Conservation (phyloP, 2,329 filamentous ascomycete species). For the Nannizziopsis arthrosporioides region DNA sequence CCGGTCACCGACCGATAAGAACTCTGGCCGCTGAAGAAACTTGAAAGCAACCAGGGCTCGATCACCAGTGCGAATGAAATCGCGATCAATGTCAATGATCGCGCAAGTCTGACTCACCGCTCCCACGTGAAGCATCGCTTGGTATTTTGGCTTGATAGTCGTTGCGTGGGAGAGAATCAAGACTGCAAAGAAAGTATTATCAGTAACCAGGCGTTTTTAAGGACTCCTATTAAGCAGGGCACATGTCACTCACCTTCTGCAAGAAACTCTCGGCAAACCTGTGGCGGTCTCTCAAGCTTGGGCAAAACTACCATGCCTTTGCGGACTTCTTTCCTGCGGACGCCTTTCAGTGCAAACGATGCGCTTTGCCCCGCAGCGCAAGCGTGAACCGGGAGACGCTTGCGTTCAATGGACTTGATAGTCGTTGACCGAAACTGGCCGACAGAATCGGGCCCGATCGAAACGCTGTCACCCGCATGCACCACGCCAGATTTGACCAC, state of each 20-base stretch:
- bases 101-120: conserved; percentile 90
- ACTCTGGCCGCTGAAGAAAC: conserved; percentile 90
- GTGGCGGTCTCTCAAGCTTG: conserved; percentile 63
- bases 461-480: conserved; percentile 77
- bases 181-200: conserved; percentile 40
- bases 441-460: conserved; percentile 80
- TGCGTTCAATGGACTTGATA: conserved; percentile 86
- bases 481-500: conserved; percentile 81
- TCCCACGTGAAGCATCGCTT: conserved; percentile 95
- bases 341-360: conserved; percentile 77
- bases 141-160: conserved; percentile 92
- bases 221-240: not conserved
- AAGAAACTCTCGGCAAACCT: conserved; percentile 63
- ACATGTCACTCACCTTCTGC: conserved; percentile 50
- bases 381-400: conserved; percentile 76
- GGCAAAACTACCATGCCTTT: conserved; percentile 97
- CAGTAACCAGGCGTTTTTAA: not conserved
- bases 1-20: conserved; percentile 74
- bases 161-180: conserved; percentile 91
- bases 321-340: conserved; percentile 80
- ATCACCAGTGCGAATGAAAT: conserved; percentile 87
- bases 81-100: conserved; percentile 95
- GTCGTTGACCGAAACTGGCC: conserved; percentile 80
- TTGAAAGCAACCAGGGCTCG: conserved; percentile 88
- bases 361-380: conserved; percentile 87